A percentile compares a stretch with the other conserved stretches of the same genome.
Evolutionary conservation across 106 monocot genomes (phyloP).

Genomic region (Vanilla planifolia): DNA sequence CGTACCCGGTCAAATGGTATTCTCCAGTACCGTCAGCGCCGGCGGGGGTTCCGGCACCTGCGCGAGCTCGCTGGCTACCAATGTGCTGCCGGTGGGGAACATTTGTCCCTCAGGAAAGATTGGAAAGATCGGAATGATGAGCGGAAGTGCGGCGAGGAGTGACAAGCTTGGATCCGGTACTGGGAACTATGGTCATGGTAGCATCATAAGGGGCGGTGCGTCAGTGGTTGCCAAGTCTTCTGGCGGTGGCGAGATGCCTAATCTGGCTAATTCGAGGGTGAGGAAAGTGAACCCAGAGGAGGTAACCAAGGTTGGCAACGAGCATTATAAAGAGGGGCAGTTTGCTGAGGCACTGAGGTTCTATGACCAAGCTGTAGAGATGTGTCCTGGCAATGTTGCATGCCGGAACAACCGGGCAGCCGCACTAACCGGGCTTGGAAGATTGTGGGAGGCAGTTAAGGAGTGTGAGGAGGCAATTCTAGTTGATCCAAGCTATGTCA

Average conservation of each 20-base stretch:
- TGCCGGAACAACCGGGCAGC: conserved; percentile 73
- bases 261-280: not conserved
- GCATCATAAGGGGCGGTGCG: conserved; percentile 38
- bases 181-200: conserved; percentile 70
- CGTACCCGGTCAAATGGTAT: conserved; percentile 17
- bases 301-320: conserved; percentile 57
- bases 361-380: conserved; percentile 51
- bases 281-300: conserved; percentile 37
- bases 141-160: conserved; percentile 16
- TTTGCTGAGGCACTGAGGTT: conserved; percentile 47
- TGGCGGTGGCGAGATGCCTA: not conserved
- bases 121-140: conserved; percentile 26
- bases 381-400: conserved; percentile 50
- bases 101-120: conserved; percentile 69
- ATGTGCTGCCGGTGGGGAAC: conserved; percentile 56
- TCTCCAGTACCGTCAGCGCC: not conserved
- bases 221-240: not conserved
- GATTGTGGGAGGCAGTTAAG: conserved; percentile 47
- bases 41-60: conserved; percentile 6
- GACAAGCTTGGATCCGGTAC: conserved; percentile 59
- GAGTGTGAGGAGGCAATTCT: conserved; percentile 65
- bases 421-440: conserved; percentile 55
- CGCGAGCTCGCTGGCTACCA: conserved; percentile 19
- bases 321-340: conserved; percentile 56
- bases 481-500: conserved; percentile 40